Conservation (phyloP, 1,284 basidiomycete genomes). For the Takashimella koratensis region DNA sequence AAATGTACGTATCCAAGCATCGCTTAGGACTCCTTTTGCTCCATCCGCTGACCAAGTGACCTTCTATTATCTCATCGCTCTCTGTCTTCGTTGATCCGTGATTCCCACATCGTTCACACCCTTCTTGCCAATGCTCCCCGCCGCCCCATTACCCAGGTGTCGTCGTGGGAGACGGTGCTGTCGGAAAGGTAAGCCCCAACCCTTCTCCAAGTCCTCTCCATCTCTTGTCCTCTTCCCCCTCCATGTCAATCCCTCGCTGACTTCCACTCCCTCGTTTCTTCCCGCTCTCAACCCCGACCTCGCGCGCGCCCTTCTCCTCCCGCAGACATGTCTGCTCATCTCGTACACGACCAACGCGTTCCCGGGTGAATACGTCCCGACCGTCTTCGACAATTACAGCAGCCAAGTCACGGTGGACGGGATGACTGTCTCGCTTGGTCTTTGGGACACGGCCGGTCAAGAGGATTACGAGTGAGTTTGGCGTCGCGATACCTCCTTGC, state of each 20-base stretch:
- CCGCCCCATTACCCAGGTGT: constrained; percentile 54
- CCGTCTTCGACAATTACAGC: constrained; percentile 56
- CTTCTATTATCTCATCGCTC: not conserved
- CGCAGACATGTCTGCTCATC: constrained; percentile 89
- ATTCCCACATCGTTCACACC: too few species aligned
- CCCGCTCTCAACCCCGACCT: not conserved
- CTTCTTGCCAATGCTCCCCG: too few species aligned
- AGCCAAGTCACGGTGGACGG: constrained; percentile 92
- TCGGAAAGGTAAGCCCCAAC: constrained; percentile 76
- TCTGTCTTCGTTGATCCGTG: too few species aligned
- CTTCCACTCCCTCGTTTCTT: not conserved
- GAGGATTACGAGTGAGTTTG: constrained; percentile 65
- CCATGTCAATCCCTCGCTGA: not conserved
- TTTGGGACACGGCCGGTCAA: constrained; percentile 99
- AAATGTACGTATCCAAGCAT: constrained; percentile 25
- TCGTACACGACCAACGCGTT: constrained; percentile 89
- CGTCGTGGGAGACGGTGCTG: constrained; percentile 98
- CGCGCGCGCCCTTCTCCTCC: constrained; percentile 2
- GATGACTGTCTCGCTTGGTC: constrained; percentile 93
- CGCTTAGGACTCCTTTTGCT: not conserved
- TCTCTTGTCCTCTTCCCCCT: not conserved
- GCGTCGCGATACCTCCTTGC: not conserved
- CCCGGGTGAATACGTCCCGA: constrained; percentile 95
- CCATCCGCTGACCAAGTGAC: constrained; percentile 1
- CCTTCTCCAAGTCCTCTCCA: not conserved